These are phyloP conservation scores for Alternaria infectoria DNA, from an alignment of 2,329 filamentous ascomycete genomes.

Conservation along the genomic window DNA sequence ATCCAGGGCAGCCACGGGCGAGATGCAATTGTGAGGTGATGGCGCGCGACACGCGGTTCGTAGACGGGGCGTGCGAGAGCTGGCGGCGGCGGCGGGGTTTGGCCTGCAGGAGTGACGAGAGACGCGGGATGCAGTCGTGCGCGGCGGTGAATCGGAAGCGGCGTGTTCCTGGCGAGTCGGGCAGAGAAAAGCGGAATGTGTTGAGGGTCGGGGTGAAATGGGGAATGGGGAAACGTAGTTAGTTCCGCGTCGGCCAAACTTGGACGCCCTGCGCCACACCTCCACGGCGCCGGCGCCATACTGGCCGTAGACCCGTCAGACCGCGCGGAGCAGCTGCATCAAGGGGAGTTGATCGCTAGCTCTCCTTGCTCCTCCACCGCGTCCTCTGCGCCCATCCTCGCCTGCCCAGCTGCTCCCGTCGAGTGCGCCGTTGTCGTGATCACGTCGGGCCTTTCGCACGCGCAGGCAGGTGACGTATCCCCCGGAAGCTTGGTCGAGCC, in stretches of 20 bases:
- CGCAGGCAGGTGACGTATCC: conserved; percentile 18
- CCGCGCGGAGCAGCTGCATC: neutral
- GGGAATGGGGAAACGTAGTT: conserved; percentile 18
- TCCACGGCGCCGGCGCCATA: neutral
- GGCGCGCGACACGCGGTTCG: conserved; percentile 6
- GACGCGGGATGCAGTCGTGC: neutral
- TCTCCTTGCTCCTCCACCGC: neutral
- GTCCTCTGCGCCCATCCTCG: neutral
- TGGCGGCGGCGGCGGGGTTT: neutral
- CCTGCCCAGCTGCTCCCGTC: neutral
- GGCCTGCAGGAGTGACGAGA: neutral
- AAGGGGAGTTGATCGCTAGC: neutral
- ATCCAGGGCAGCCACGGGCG: neutral
- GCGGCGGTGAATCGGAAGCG: neutral
- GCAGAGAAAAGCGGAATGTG: neutral
- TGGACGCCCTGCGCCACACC: conserved; percentile 10
- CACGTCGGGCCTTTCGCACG: neutral
- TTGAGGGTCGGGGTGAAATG: conserved; percentile 5
- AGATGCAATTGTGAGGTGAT: neutral
- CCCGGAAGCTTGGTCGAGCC: conserved; percentile 14
- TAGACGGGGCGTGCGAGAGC: neutral
- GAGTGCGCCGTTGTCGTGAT: neutral
- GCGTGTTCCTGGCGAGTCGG: neutral
- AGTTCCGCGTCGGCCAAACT: conserved; percentile 9
- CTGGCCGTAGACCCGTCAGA: conserved; percentile 2